A percentile compares a stretch with the other conserved stretches of the same genome.
phyloP scores from a whole-genome alignment of 495 filamentous ascomycete genomes.

The Xylaria cubensis region DNA sequence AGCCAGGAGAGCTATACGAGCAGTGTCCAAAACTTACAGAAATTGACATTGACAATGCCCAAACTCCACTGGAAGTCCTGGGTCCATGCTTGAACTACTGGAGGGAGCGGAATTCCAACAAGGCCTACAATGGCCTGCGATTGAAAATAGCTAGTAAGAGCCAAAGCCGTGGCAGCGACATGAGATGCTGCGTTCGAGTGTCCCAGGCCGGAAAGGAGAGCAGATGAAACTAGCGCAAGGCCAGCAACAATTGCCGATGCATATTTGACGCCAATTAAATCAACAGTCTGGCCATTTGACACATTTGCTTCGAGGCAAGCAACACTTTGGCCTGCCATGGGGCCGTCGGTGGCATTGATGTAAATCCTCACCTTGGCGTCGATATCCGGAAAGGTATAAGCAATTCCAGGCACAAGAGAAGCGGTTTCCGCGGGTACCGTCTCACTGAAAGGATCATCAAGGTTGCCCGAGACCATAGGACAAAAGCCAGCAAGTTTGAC shows the following conservation, averaged over 20 bases:
- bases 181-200: slow-evolving; percentile 96
- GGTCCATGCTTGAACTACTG: slow-evolving; percentile 91
- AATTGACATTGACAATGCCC: slow-evolving; percentile 88
- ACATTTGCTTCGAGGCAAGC: slow-evolving; percentile 88
- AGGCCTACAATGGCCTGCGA: slow-evolving; percentile 93
- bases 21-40: slow-evolving; percentile 43
- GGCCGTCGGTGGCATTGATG: slow-evolving; percentile 69
- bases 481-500: slow-evolving; percentile 77
- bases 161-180: slow-evolving; percentile 89
- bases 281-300: slow-evolving; percentile 91
- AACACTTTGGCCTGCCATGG: slow-evolving; percentile 60
- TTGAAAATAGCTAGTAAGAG: slow-evolving; percentile 94
- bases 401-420: slow-evolving; percentile 76
- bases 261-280: slow-evolving; percentile 90
- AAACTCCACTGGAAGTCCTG: slow-evolving; percentile 99
- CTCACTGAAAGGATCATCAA: slow-evolving; percentile 74
- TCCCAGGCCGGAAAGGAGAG: slow-evolving; percentile 80
- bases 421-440: slow-evolving; percentile 62
- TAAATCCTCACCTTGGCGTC: slow-evolving; percentile 84
- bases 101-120: slow-evolving; percentile 80
- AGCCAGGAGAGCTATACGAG: slow-evolving; percentile 42
- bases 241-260: slow-evolving; percentile 87
- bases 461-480: slow-evolving; percentile 86
- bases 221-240: slow-evolving; percentile 81
- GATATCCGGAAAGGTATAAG: slow-evolving; percentile 90